A percentile compares a stretch with the other conserved stretches of the same genome.
Conservation (phyloP, 495 filamentous ascomycete species). For the Viridothelium virens region DNA sequence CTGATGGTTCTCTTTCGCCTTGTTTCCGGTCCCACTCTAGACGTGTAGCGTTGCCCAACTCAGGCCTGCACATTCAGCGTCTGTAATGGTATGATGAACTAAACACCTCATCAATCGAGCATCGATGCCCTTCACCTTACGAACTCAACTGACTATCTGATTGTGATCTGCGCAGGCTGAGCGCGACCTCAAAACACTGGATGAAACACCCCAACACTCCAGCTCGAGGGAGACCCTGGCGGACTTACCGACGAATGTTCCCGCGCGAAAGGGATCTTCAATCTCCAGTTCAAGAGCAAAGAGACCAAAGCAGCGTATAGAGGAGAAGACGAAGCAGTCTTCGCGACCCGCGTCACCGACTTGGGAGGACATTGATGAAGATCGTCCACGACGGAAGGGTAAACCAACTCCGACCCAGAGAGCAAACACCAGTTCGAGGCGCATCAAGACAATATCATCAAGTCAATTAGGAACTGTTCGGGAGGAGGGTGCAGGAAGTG, state of each 20-base stretch:
- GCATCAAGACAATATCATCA: background rate
- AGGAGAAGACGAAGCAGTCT: background rate
- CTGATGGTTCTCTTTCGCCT: slow-evolving; percentile 1
- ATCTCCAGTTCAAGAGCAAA: background rate
- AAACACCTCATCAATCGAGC: background rate
- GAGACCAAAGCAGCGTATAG: background rate
- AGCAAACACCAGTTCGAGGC: background rate
- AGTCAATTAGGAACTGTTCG: background rate
- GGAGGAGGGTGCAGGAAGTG: slow-evolving; percentile 3
- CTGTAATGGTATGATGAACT: background rate
- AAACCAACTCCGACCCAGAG: slow-evolving; percentile 5
- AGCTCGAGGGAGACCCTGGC: background rate
- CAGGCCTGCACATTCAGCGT: background rate
- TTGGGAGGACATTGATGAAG: slow-evolving; percentile 27
- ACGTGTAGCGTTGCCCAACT: slow-evolving; percentile 8
- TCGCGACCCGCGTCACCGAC: slow-evolving; percentile 6
- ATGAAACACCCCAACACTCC: background rate
- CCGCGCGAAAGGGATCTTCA: background rate
- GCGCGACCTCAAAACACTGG: background rate
- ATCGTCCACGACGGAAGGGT: slow-evolving; percentile 13
- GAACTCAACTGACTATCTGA: background rate
- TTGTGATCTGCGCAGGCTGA: background rate
- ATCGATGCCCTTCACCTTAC: background rate
- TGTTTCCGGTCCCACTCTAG: background rate
- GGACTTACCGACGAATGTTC: slow-evolving; percentile 8